Evolutionary conservation across 352 stramenopile species (phyloP).

Genomic region (Pythium guiyangense): DNA sequence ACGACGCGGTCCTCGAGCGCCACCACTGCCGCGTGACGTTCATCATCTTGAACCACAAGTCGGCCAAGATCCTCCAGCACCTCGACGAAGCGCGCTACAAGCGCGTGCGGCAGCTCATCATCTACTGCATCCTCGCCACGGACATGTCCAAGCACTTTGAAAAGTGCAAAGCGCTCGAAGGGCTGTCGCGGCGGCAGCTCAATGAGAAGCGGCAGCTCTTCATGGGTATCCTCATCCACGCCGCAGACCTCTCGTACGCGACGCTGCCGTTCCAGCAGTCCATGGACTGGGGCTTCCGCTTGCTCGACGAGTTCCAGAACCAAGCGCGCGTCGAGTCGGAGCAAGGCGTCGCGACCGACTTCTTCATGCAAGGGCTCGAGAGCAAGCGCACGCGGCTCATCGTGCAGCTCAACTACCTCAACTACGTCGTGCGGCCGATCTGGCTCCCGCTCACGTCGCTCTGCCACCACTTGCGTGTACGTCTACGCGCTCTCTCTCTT

Average conservation of each 20-base stretch:
- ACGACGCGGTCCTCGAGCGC: conserved; percentile 79
- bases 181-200: conserved; percentile 49
- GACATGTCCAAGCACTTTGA: conserved; percentile 80
- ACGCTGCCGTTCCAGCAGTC: conserved; percentile 51
- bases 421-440: conserved; percentile 68
- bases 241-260: conserved; percentile 54
- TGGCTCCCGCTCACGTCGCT: conserved; percentile 48
- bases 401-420: conserved; percentile 73
- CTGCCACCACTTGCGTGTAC: conserved; percentile 38
- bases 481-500: too few relatives aligned
- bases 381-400: conserved; percentile 44
- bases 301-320: conserved; percentile 69
- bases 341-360: conserved; percentile 44
- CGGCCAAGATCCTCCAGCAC: conserved; percentile 68
- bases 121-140: conserved; percentile 66
- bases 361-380: conserved; percentile 49
- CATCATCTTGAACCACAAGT: conserved; percentile 72
- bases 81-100: conserved; percentile 46
- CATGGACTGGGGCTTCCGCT: conserved; percentile 49
- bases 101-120: conserved; percentile 55
- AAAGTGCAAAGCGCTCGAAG: conserved; percentile 61
- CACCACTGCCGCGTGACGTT: conserved; percentile 76
- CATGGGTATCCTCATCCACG: conserved; percentile 68
- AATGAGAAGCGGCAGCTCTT: conserved; percentile 51
- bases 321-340: conserved; percentile 62